Percentiles rank a stretch among this genome's conserved stretches.
Conservation (phyloP, 768 basidiomycete species). For the Pilatotrama ljubarskyi region DNA sequence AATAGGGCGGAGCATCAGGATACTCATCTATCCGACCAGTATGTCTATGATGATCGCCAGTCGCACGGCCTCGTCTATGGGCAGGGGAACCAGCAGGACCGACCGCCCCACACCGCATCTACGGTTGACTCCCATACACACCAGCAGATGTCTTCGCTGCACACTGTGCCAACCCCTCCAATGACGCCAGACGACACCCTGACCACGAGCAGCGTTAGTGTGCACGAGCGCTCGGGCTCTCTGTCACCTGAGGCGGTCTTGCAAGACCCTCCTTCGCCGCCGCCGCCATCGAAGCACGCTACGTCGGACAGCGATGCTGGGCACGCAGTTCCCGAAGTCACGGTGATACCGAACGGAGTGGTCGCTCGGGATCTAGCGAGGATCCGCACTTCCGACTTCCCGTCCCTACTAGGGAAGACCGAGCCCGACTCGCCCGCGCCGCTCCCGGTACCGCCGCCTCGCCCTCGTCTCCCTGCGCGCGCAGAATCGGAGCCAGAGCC, state of each 20-base stretch:
- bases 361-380: slow-evolving; percentile 3
- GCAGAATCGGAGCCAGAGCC: slow-evolving; percentile 19
- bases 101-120: neutral
- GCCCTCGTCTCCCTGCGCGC: neutral
- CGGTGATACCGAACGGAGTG: neutral
- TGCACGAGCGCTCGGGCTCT: slow-evolving; percentile 20
- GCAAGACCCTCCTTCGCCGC: slow-evolving; percentile 15
- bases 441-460: slow-evolving; percentile 8
- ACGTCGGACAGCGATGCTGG: slow-evolving; percentile 10
- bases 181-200: slow-evolving; percentile 34
- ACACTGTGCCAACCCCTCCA: slow-evolving; percentile 25
- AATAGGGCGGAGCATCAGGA: neutral
- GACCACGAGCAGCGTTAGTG: slow-evolving; percentile 25
- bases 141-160: slow-evolving; percentile 10
- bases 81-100: neutral
- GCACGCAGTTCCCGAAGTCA: slow-evolving; percentile 11
- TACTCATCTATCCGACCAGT: slow-evolving; percentile 20
- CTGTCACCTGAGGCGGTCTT: slow-evolving; percentile 12
- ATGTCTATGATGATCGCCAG: slow-evolving; percentile 31
- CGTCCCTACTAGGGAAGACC: slow-evolving; percentile 21
- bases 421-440: slow-evolving; percentile 18
- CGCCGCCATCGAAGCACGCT: slow-evolving; percentile 8
- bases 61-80: slow-evolving; percentile 28
- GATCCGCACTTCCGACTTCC: slow-evolving; percentile 25
- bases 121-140: slow-evolving; percentile 13